Conservation (phyloP, 2,329 filamentous ascomycete species). For the Hypocreales sp. region DNA sequence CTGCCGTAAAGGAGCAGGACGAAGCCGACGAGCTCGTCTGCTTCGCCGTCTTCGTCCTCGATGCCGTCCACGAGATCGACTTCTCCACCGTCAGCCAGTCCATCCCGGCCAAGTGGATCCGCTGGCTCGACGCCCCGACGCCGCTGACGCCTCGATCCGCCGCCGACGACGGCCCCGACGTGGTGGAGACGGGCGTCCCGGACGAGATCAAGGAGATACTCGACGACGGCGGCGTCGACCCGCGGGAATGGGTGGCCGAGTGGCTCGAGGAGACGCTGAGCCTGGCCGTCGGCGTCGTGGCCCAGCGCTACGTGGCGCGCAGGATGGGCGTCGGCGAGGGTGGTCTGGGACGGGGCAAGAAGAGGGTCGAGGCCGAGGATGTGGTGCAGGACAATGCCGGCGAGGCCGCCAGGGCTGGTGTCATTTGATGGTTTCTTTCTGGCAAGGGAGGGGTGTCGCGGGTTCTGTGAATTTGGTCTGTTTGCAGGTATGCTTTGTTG, state of each 20-base stretch:
- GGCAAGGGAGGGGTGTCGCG: too few species aligned
- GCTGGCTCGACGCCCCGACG: slow-evolving; percentile 74
- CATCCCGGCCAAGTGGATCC: slow-evolving; percentile 71
- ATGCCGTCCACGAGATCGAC: slow-evolving; percentile 81
- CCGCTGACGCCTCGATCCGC: slow-evolving; percentile 37
- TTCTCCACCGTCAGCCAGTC: slow-evolving; percentile 73
- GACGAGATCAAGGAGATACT: slow-evolving; percentile 82
- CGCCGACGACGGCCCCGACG: slow-evolving; percentile 28
- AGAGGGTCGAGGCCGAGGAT: slow-evolving; percentile 39
- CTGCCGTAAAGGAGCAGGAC: slow-evolving; percentile 33
- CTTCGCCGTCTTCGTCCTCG: slow-evolving; percentile 68
- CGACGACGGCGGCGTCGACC: slow-evolving; percentile 61
- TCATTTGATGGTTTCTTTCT: too few species aligned
- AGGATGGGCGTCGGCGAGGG: slow-evolving; percentile 93
- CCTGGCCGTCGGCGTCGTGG: slow-evolving; percentile 68
- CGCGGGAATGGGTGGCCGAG: slow-evolving; percentile 91
- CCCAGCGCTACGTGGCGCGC: slow-evolving; percentile 86
- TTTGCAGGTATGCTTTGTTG: too few species aligned
- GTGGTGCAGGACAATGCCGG: slow-evolving; percentile 40
- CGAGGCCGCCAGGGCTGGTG: slow-evolving; percentile 43
- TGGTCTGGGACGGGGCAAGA: slow-evolving; percentile 45
- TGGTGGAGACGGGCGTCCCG: slow-evolving; percentile 33
- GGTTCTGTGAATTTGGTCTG: too few species aligned
- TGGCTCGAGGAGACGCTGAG: slow-evolving; percentile 85
- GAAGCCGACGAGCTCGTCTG: slow-evolving; percentile 46